Evolutionary conservation across 2,329 filamentous ascomycete species (phyloP).

Genomic region (Calonectria pseudoreteaudii): DNA sequence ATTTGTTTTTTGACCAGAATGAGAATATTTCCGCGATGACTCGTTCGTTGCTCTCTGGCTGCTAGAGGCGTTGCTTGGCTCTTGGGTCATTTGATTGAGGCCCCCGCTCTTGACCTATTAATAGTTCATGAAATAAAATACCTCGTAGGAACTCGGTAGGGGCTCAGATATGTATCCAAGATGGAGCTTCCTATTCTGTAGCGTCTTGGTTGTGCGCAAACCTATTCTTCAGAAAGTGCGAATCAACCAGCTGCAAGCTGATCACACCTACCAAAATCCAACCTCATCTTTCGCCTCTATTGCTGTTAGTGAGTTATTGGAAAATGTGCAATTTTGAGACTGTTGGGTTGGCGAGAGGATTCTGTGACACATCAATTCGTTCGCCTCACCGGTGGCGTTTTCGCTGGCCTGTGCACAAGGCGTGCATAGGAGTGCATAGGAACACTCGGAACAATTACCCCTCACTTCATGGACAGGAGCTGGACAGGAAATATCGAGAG

Average conservation of each 20-base stretch:
- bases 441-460: background rate
- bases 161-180: background rate
- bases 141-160: background rate
- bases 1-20: background rate
- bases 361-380: background rate
- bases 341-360: background rate
- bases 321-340: background rate
- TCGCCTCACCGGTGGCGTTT: background rate
- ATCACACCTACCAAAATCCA: background rate
- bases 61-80: background rate
- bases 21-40: background rate
- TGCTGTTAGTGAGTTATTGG: background rate
- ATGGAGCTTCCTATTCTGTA: background rate
- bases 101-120: background rate
- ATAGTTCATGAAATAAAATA: background rate
- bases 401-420: background rate
- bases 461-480: background rate
- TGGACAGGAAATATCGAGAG: background rate
- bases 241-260: background rate
- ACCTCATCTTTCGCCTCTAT: background rate
- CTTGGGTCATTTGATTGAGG: background rate
- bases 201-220: too few relatives aligned
- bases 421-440: background rate
- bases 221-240: too few relatives aligned
- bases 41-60: background rate